These are phyloP conservation scores for Hypsizygus marmoreus DNA, from an alignment of 768 basidiomycete species.

Conservation along the genomic window DNA sequence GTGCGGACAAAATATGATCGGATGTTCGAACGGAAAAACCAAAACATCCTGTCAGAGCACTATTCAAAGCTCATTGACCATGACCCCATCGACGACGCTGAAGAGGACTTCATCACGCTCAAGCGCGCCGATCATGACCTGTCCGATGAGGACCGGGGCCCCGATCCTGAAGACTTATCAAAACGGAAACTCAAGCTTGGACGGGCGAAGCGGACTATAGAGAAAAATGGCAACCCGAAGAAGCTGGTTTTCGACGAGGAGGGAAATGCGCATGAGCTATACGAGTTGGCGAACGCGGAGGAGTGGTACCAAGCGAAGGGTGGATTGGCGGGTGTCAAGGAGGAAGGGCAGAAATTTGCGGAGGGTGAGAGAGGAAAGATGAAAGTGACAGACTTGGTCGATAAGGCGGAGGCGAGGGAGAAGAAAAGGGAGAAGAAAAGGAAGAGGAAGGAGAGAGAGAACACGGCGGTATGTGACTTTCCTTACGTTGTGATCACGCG, in stretches of 20 bases:
- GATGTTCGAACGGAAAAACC: conserved; percentile 97
- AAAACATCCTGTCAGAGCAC: conserved; percentile 87
- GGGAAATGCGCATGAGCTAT: conserved; percentile 76
- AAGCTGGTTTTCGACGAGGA: conserved; percentile 93
- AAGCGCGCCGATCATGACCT: conserved; percentile 90
- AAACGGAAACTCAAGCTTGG: conserved; percentile 84
- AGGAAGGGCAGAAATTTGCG: conserved; percentile 69
- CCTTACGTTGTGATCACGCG: background rate
- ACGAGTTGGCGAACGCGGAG: conserved; percentile 80
- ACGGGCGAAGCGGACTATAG: conserved; percentile 69
- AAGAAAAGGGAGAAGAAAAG: conserved; percentile 92
- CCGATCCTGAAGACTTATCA: conserved; percentile 56
- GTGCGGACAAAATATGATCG: conserved; percentile 95
- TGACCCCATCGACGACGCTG: conserved; percentile 41
- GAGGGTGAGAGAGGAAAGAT: conserved; percentile 75
- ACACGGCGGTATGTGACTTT: conserved; percentile 34
- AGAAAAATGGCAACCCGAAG: conserved; percentile 60
- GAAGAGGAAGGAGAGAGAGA: conserved; percentile 83
- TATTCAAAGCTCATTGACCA: conserved; percentile 88
- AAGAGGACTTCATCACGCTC: conserved; percentile 90
- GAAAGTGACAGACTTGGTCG: conserved; percentile 65
- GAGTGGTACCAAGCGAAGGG: conserved; percentile 67
- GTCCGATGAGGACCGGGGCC: conserved; percentile 28
- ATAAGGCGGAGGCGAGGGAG: conserved; percentile 83
- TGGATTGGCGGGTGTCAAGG: conserved; percentile 63